A percentile compares a stretch with the other conserved stretches of the same genome.
These are phyloP conservation scores for Yarrowia sp. DNA, from an alignment of 805 yeast genomes.

Conservation along the genomic window DNA sequence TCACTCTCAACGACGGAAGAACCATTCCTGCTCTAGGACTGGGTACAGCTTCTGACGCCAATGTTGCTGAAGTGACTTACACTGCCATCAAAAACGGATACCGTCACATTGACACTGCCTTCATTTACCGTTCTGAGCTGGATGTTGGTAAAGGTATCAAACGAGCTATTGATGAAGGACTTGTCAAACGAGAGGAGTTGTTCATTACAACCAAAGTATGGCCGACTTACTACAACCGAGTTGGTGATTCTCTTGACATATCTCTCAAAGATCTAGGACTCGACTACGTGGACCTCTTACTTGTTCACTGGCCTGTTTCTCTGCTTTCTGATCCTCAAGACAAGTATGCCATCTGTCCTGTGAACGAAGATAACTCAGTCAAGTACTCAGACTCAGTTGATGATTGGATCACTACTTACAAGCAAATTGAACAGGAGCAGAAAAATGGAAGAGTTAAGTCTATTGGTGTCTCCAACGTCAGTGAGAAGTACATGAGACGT, in stretches of 20 bases:
- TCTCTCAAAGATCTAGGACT: neutral
- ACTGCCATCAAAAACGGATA: neutral
- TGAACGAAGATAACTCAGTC: too few relatives aligned
- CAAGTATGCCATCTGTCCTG: neutral
- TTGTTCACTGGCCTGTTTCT: neutral
- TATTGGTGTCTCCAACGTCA: neutral
- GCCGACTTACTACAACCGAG: neutral
- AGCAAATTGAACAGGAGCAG: neutral
- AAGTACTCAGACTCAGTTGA: neutral
- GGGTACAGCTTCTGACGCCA: neutral
- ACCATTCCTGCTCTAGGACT: neutral
- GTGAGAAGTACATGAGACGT: neutral
- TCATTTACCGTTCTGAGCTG: neutral
- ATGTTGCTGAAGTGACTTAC: neutral
- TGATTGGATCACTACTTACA: neutral
- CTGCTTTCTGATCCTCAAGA: neutral
- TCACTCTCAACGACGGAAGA: neutral
- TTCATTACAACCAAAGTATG: neutral
- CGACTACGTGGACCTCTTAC: neutral
- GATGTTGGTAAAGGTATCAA: neutral
- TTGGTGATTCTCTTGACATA: neutral
- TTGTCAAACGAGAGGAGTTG: neutral
- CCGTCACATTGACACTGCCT: neutral
- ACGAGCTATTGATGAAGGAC: neutral
- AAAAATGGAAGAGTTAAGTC: neutral